Conservation (phyloP, 805 yeast genomes). For the Candida namnaoensis region DNA sequence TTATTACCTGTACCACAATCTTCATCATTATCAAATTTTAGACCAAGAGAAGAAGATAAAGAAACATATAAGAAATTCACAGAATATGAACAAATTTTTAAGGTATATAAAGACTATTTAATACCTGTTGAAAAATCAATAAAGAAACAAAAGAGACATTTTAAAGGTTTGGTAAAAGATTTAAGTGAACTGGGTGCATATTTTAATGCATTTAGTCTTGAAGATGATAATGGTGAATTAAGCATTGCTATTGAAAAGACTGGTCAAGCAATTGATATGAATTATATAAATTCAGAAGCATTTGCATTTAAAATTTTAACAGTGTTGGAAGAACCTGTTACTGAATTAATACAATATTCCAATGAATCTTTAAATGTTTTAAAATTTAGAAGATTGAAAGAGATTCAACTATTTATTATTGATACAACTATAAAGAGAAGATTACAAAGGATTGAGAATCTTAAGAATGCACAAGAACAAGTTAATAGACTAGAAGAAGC, state of each 20-base stretch:
- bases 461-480: conserved; percentile 25
- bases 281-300: conserved; percentile 42
- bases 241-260: conserved; percentile 66
- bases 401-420: conserved; percentile 37
- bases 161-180: conserved; percentile 51
- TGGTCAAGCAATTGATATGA: conserved; percentile 80
- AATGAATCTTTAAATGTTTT: conserved; percentile 33
- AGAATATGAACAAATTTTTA: conserved; percentile 18
- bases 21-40: conserved; percentile 19
- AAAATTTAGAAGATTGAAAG: conserved; percentile 51
- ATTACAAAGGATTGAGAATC: conserved; percentile 18
- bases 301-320: conserved; percentile 25
- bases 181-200: conserved; percentile 72
- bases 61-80: conserved; percentile 10
- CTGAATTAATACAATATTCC: conserved; percentile 24
- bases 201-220: conserved; percentile 52
- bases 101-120: conserved; percentile 14
- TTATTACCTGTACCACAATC: conserved; percentile 54
- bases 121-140: conserved; percentile 10
- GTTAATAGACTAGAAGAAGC: conserved; percentile 22
- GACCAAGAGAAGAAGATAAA: conserved; percentile 10
- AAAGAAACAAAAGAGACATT: conserved; percentile 23
- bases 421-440: conserved; percentile 29
- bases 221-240: conserved; percentile 25
- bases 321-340: conserved; percentile 27